These are phyloP conservation scores for Chrysosporium queenslandicum DNA, from an alignment of 2,329 filamentous ascomycete species.

Conservation along the genomic window DNA sequence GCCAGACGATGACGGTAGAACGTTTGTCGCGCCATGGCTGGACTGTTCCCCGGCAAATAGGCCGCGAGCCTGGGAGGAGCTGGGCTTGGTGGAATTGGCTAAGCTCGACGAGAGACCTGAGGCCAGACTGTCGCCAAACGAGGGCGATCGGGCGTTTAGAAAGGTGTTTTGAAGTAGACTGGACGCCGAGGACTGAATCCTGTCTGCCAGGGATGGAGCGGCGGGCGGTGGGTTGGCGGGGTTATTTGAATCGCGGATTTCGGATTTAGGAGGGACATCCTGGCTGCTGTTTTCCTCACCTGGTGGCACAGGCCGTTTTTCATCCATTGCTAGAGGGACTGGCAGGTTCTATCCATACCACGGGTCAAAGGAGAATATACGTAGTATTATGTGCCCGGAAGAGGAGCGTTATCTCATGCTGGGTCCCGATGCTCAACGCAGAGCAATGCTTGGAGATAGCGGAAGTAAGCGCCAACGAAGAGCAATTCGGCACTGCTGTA, in stretches of 20 bases:
- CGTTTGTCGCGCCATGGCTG: background rate
- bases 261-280: constrained; percentile 5
- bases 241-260: background rate
- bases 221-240: background rate
- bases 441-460: too few species aligned
- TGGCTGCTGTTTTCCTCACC: background rate
- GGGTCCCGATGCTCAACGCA: too few species aligned
- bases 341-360: background rate
- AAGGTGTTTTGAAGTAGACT: constrained; percentile 15
- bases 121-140: constrained; percentile 7
- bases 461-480: too few species aligned
- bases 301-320: background rate
- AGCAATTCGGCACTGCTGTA: too few species aligned
- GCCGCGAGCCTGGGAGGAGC: background rate
- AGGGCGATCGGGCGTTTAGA: constrained; percentile 7
- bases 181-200: constrained; percentile 18
- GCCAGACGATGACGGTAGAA: background rate
- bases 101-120: constrained; percentile 9
- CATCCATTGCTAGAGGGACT: background rate
- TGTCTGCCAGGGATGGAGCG: constrained; percentile 11
- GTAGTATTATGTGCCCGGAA: background rate
- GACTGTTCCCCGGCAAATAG: background rate
- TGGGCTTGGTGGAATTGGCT: constrained; percentile 5
- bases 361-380: background rate
- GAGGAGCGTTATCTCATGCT: background rate